Base-by-base conservation (phyloP, 2,329 filamentous ascomycete genomes). In the Colletotrichum sp. region DNA sequence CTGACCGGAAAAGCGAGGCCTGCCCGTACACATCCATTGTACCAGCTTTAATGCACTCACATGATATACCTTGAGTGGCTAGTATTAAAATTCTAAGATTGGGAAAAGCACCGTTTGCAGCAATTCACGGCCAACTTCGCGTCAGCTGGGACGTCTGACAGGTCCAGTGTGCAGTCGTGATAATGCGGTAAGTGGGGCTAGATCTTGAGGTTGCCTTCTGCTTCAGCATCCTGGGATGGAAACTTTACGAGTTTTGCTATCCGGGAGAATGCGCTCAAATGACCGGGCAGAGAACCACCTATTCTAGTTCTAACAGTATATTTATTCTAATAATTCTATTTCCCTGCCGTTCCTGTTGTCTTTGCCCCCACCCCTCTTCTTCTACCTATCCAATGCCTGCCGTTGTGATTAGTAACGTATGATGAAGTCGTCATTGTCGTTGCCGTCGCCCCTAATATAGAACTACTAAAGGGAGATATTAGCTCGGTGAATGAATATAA, bases 21-120 rank as follows among this genome's bases (percentile, higher is more conserved):
- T 52, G 10, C 44, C 1, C 16, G 10, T 4, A 13, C 44, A 12
- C 18, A 52, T 5, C 2, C n/a, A 21, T 21, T 7, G n/a, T 21
- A 2, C n/a, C n/a, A 21, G 2, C 44, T 13, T 0, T 7, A 21
- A 52, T 1, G 12, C 18, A 21, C n/a, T 13, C n/a, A 9, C n/a
- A 21, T 52, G 44, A 12, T 21, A 52, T 21, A 13, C 44, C 44
- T 52, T 52, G n/a, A 52, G 44, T n/a, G 44, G 7, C 44, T 12
- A 7, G 44, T 52, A 1, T 21, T 0, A 21, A 21, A 21, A 10
- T 21, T 52, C 12, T 7, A 21, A 12, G n/a, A 3, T 21, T 21
- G n/a, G 6, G n/a, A 52, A 52, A 49, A 52, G 18, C 44, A 2
- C 44, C 44, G 12, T 52, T 52, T 13, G 39, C 5, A n/a, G 39